These are phyloP conservation scores for Trichoderma sp. DNA, from an alignment of 2,329 filamentous ascomycete genomes.

Conservation along the genomic window DNA sequence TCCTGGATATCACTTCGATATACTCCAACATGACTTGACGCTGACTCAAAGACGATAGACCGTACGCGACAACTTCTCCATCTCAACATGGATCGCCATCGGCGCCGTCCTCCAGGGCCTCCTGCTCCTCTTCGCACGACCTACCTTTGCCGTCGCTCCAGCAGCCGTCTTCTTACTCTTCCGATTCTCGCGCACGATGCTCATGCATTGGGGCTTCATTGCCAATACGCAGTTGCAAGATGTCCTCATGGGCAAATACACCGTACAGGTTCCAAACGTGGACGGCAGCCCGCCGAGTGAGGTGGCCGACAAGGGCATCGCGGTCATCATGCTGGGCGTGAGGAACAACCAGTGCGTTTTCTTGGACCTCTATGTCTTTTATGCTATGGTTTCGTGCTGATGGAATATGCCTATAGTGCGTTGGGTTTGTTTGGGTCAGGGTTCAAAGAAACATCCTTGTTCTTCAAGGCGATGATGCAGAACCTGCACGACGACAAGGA, in stretches of 20 bases:
- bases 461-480: not conserved
- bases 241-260: constrained; percentile 19
- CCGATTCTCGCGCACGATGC: constrained; percentile 13
- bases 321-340: constrained; percentile 8
- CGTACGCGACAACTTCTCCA: constrained; percentile 21
- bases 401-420: not conserved
- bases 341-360: constrained; percentile 24
- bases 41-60: constrained; percentile 2
- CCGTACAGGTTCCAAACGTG: constrained; percentile 6
- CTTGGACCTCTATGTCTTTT: not conserved
- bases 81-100: constrained; percentile 25
- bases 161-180: not conserved
- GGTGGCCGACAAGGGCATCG: not conserved
- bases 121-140: constrained; percentile 7
- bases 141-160: constrained; percentile 14
- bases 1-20: too few species aligned
- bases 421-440: constrained; percentile 23
- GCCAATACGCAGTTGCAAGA: constrained; percentile 23
- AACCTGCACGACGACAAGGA: not conserved
- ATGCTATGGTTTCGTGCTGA: not conserved
- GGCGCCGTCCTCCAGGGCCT: constrained; percentile 18
- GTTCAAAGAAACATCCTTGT: not conserved
- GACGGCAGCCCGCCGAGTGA: constrained; percentile 16
- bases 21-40: too few species aligned
- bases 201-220: constrained; percentile 15